Base-by-base conservation (phyloP, 2,329 filamentous ascomycete species). In the Aspergillus pseudoviridinutans region DNA sequence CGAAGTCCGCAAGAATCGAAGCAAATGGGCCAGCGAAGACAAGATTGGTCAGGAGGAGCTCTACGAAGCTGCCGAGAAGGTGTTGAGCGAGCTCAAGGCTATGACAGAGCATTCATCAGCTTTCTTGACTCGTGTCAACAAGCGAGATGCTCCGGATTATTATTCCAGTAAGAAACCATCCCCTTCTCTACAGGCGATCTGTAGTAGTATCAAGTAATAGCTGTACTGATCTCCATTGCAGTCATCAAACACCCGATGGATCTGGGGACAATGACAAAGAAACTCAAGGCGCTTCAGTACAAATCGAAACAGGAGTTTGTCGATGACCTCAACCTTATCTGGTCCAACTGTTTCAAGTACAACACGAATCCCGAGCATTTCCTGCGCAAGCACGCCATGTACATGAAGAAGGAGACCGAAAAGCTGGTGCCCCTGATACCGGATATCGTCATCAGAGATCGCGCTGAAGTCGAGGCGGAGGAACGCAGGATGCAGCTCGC, bases 161-260 rank as follows among this genome's bases (percentile, higher is more conserved):
- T 92, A 95, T 74, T 88, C 85, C 65, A 85, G 94, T 89, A 86
- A 87, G 86, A 76, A 24, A 47, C 10, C 24, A 14, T 47, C 12
- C 25, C 29, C 22, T 32, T 32, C 12, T 25, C n/a, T 32, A 10
- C 25, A 7, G 8, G 32, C 10, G 17, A 32, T n/a, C 28, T 32
- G 10, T 3, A 9, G 14, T 41, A 14, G 9, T 20, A 20, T 5
- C 17, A 28, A 41, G 8, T 17, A 46, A 12, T 28, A 8, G 49
- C 9, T 29, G n/a, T 61, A 53, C 63, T 74, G 58, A 73, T 61
- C 20, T 53, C n/a, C 25, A 41, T 14, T 10, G 50, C 70, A 92
- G 88, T 91, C 64, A 97, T 97, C 76, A 97, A 95, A 76, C 89
- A 92, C 50, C 94, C 94, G 1, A 99, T 99, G 94, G 94, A 99